Evolutionary conservation across 2,329 filamentous ascomycete species (phyloP).

Genomic region (Blastomyces gilchristii): DNA sequence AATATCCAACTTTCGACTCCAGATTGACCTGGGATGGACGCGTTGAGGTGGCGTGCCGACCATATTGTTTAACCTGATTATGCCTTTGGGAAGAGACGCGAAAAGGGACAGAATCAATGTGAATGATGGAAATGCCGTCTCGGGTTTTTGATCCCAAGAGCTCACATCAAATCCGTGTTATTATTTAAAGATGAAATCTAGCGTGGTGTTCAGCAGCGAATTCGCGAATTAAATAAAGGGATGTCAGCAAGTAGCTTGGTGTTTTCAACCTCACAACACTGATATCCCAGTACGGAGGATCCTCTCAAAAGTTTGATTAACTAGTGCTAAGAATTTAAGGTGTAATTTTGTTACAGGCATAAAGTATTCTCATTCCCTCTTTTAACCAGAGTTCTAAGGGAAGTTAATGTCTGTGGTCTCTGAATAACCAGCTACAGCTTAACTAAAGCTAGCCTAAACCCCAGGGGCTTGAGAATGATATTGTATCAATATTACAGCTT

Average conservation of each 20-base stretch:
- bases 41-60: not conserved
- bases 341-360: no score
- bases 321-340: no score
- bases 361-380: no score
- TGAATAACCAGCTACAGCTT: no score
- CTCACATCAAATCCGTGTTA: not conserved
- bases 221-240: not conserved
- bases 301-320: no score
- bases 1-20: not conserved
- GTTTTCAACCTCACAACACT: not conserved
- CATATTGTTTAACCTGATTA: not conserved
- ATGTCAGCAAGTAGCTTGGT: not conserved
- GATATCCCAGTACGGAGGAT: no score
- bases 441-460: no score
- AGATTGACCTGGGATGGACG: not conserved
- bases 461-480: no score
- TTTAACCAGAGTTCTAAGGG: no score
- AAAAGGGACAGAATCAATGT: not conserved
- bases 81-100: not conserved
- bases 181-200: not conserved
- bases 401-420: no score
- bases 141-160: not conserved
- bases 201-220: not conserved
- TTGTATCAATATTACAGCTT: no score
- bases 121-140: not conserved